phyloP scores from a whole-genome alignment of 2,329 filamentous ascomycete genomes.

The Sporothrix phasma region DNA sequence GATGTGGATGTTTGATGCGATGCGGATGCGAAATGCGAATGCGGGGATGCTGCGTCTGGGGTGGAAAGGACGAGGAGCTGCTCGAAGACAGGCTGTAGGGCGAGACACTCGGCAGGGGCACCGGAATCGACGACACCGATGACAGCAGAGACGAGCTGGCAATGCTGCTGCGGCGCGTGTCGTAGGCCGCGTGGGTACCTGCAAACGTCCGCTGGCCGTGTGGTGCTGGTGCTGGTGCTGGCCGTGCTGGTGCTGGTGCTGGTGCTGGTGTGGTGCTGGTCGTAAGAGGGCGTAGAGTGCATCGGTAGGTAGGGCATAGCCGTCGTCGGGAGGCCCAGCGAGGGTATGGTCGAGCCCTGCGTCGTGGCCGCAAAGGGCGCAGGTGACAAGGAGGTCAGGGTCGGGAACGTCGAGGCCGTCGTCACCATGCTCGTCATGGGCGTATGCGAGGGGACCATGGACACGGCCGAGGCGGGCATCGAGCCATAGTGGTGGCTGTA shows the following conservation, averaged over 20 bases:
- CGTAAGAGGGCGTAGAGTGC: not conserved
- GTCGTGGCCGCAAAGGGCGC: not conserved
- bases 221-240: not conserved
- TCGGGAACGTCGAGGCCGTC: not conserved
- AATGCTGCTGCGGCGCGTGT: not conserved
- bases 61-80: not conserved
- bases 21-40: too few relatives aligned
- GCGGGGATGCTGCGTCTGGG: too few relatives aligned
- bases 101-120: not conserved
- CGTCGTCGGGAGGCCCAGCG: not conserved
- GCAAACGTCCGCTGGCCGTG: not conserved
- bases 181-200: not conserved
- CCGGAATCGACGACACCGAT: not conserved
- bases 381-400: not conserved
- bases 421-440: not conserved
- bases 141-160: not conserved
- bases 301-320: not conserved
- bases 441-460: slow-evolving; percentile 1
- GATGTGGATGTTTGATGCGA: too few relatives aligned
- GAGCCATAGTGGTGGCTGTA: not conserved
- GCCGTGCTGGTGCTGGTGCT: not conserved
- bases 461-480: not conserved
- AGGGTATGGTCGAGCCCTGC: not conserved
- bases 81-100: not conserved
- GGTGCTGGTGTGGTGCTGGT: not conserved